These are phyloP conservation scores for Galerina marginata DNA, from an alignment of 768 basidiomycete genomes.

Conservation along the genomic window DNA sequence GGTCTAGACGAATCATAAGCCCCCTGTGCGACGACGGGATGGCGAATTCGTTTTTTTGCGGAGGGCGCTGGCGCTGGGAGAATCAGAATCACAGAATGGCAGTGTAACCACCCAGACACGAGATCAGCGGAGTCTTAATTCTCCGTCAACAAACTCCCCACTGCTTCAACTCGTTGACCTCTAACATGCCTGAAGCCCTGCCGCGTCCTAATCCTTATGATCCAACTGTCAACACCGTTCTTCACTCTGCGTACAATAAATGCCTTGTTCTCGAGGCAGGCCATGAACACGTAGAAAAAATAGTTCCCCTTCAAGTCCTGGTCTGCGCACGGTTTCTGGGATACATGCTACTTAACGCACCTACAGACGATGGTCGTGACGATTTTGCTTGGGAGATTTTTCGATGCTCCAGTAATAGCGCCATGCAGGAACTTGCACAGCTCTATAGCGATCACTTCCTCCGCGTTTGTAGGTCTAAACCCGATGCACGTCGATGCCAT, in stretches of 20 bases:
- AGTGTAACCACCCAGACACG: background rate
- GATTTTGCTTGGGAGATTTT: constrained; percentile 2
- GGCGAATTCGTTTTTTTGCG: background rate
- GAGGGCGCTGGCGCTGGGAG: background rate
- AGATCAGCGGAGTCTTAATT: constrained; percentile 18
- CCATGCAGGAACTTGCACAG: background rate
- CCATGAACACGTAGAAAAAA: background rate
- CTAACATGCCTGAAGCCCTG: background rate
- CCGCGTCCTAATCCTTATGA: constrained; percentile 1
- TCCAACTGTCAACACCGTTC: background rate
- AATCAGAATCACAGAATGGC: background rate
- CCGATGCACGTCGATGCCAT: background rate
- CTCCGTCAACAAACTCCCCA: background rate
- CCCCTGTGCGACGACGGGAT: constrained; percentile 17
- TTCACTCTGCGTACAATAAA: background rate
- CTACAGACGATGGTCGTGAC: background rate
- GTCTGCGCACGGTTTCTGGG: constrained; percentile 7
- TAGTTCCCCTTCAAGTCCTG: background rate
- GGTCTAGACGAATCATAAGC: constrained; percentile 33
- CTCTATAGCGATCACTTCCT: background rate
- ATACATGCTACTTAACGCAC: constrained; percentile 1
- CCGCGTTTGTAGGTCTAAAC: background rate
- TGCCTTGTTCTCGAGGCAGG: background rate
- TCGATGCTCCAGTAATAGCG: background rate
- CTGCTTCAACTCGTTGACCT: background rate